Evolutionary conservation across 2,329 filamentous ascomycete genomes (phyloP).

Genomic region (Clathrospora elynae): DNA sequence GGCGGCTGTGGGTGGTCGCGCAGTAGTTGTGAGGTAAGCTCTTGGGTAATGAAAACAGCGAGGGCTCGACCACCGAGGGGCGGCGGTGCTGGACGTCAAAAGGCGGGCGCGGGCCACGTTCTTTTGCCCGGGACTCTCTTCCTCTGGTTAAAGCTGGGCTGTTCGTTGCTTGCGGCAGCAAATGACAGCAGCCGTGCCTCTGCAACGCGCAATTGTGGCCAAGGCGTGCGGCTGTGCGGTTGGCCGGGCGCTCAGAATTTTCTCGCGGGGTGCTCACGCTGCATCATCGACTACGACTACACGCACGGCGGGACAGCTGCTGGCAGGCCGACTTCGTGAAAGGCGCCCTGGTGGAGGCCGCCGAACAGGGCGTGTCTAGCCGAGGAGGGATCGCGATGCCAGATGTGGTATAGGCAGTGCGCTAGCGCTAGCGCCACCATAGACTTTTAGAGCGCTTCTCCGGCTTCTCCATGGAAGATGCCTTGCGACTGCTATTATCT

Average conservation of each 20-base stretch:
- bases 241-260: conserved; percentile 35
- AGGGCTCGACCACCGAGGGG: conserved; percentile 38
- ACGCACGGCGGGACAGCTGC: conserved; percentile 1
- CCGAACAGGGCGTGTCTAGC: conserved; percentile 24
- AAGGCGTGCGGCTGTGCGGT: conserved; percentile 27
- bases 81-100: conserved; percentile 44
- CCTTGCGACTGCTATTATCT: conserved; percentile 8
- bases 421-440: conserved; percentile 33
- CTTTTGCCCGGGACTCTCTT: conserved; percentile 29
- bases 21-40: conserved; percentile 54
- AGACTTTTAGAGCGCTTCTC: conserved; percentile 31
- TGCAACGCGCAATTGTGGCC: conserved; percentile 23
- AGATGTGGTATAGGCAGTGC: conserved; percentile 8
- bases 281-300: no score
- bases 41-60: conserved; percentile 55
- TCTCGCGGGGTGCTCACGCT: conserved; percentile 31
- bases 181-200: conserved; percentile 30
- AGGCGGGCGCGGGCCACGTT: conserved; percentile 38
- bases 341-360: conserved; percentile 19
- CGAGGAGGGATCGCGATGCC: conserved; percentile 24
- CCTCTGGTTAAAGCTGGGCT: conserved; percentile 25
- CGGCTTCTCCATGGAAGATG: conserved; percentile 41
- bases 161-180: conserved; percentile 19
- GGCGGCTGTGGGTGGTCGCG: conserved; percentile 45
- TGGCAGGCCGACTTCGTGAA: conserved; percentile 16